Conservation (phyloP, 495 filamentous ascomycete genomes). For the Aspergillus egyptiacus region DNA sequence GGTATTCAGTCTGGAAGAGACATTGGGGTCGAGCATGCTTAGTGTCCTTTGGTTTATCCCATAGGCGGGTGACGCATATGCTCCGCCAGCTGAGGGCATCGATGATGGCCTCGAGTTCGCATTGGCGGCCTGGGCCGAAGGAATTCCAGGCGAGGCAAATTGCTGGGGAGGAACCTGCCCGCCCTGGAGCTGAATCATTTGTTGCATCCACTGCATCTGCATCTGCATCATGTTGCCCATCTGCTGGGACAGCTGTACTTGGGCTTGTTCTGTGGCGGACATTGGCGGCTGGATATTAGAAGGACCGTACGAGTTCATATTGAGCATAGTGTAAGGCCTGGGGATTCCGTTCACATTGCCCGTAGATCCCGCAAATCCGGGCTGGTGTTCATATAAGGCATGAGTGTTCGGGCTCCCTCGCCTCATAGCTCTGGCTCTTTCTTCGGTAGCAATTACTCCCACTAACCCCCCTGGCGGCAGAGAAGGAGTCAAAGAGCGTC, state of each 20-base stretch:
- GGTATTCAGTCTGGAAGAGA: conserved; percentile 45
- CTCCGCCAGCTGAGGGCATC: conserved; percentile 30
- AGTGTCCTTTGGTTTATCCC: conserved; percentile 54
- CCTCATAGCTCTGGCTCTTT: conserved; percentile 68
- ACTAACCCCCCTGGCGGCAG: conserved; percentile 68
- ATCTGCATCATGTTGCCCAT: conserved; percentile 89
- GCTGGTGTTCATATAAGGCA: conserved; percentile 40
- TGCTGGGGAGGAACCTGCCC: conserved; percentile 23
- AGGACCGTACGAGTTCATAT: conserved; percentile 36
- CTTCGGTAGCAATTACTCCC: conserved; percentile 84
- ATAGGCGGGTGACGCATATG: conserved; percentile 16
- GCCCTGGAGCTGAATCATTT: conserved; percentile 70
- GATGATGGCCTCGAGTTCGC: conserved; percentile 37
- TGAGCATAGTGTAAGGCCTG: conserved; percentile 45
- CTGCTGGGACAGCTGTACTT: conserved; percentile 79
- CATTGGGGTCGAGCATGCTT: conserved; percentile 77
- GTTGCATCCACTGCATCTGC: conserved; percentile 80
- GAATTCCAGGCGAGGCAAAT: conserved; percentile 14
- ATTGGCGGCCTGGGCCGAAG: conserved; percentile 15
- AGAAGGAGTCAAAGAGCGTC: conserved; percentile 25
- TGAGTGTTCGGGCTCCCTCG: conserved; percentile 70
- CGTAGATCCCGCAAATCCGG: conserved; percentile 28
- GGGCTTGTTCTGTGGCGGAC: conserved; percentile 64
- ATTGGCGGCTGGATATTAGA: conserved; percentile 18
- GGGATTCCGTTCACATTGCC: conserved; percentile 29